A percentile compares a stretch with the other conserved stretches of the same genome.
These are phyloP conservation scores for Arthrobotrys entomopaga DNA, from an alignment of 2,329 filamentous ascomycete genomes.

Conservation along the genomic window DNA sequence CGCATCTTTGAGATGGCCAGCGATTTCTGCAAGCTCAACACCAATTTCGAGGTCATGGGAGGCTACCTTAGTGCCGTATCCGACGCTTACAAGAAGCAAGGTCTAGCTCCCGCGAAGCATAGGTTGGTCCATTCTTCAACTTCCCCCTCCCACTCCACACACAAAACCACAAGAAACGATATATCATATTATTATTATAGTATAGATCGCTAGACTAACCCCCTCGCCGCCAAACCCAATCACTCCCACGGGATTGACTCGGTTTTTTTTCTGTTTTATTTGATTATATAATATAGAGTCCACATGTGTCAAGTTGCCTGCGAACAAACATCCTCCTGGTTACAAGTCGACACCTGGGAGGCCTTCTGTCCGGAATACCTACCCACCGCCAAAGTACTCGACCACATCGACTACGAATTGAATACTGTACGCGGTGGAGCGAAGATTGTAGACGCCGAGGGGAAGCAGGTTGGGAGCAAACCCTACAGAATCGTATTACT, in stretches of 20 bases:
- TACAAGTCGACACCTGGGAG: slow-evolving; percentile 91
- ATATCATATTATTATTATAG: neutral
- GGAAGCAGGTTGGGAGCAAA: slow-evolving; percentile 46
- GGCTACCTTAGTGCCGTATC: slow-evolving; percentile 84
- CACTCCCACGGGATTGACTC: slow-evolving; percentile 19
- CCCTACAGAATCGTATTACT: slow-evolving; percentile 75
- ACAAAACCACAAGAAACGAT: neutral
- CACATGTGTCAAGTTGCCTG: slow-evolving; percentile 89
- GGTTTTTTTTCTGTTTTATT: neutral
- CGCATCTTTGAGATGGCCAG: slow-evolving; percentile 90
- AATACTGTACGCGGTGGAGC: slow-evolving; percentile 81
- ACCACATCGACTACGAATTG: slow-evolving; percentile 91
- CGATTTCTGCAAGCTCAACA: slow-evolving; percentile 79
- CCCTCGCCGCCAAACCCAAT: slow-evolving; percentile 15
- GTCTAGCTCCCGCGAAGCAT: slow-evolving; percentile 77
- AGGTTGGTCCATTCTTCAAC: slow-evolving; percentile 63
- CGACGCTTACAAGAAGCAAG: slow-evolving; percentile 81
- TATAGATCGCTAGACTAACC: slow-evolving; percentile 53
- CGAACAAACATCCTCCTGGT: slow-evolving; percentile 77
- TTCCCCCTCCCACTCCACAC: neutral
- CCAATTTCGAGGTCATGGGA: slow-evolving; percentile 81
- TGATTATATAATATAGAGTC: slow-evolving; percentile 65
- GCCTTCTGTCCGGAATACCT: slow-evolving; percentile 85
- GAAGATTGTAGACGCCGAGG: slow-evolving; percentile 45
- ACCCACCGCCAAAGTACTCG: slow-evolving; percentile 86